These are phyloP conservation scores for Cymbidium sinense DNA, from an alignment of 106 monocot genomes.

Conservation along the genomic window DNA sequence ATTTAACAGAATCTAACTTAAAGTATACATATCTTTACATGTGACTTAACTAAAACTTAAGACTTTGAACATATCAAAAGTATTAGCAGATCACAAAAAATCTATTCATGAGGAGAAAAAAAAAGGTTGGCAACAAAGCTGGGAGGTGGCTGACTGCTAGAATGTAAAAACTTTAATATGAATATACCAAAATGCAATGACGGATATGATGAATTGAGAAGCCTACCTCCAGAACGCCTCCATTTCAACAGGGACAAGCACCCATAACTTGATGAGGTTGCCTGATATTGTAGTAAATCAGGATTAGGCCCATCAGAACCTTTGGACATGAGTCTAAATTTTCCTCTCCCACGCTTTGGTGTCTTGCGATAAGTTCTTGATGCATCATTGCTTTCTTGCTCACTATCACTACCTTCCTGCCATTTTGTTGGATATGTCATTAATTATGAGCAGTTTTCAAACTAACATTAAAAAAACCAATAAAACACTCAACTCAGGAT, in stretches of 20 bases:
- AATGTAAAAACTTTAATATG: neutral
- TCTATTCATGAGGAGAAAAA: neutral
- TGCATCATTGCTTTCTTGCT: constrained; percentile 70
- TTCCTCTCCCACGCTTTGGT: constrained; percentile 57
- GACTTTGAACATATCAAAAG: neutral
- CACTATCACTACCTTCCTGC: constrained; percentile 87
- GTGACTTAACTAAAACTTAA: neutral
- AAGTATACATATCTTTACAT: neutral
- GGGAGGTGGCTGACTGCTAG: neutral
- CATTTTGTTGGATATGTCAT: neutral
- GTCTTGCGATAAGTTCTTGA: constrained; percentile 39
- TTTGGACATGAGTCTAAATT: constrained; percentile 45
- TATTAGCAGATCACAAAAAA: neutral
- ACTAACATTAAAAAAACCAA: neutral
- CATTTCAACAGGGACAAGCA: constrained; percentile 71
- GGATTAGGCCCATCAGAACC: constrained; percentile 35
- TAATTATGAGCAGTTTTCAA: neutral
- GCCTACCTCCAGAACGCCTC: constrained; percentile 83
- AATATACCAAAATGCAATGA: neutral
- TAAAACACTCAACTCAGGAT: neutral
- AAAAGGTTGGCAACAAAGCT: neutral
- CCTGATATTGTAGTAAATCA: constrained; percentile 56
- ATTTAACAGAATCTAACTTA: neutral
- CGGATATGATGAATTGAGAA: neutral
- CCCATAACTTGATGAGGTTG: constrained; percentile 64